A percentile compares a stretch with the other conserved stretches of the same genome.
phyloP scores from a whole-genome alignment of 106 monocot species.

The Hemerocallis citrina region DNA sequence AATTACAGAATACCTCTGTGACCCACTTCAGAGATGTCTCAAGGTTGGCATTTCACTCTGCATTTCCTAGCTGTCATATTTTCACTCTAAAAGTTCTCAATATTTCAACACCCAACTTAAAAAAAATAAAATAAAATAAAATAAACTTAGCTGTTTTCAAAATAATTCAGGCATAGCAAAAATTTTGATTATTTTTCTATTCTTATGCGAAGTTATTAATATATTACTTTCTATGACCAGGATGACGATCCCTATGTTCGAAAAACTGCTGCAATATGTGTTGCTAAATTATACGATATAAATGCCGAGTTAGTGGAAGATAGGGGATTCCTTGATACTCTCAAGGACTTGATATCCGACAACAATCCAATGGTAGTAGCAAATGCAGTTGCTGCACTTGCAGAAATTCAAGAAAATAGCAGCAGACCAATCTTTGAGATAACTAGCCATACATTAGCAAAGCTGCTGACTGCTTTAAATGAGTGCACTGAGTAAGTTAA shows the following conservation, averaged over 20 bases:
- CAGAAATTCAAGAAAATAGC: slow-evolving; percentile 93
- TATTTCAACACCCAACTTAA: background rate
- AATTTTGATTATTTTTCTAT: background rate
- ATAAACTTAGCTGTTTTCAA: background rate
- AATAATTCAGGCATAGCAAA: background rate
- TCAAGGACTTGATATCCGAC: slow-evolving; percentile 96
- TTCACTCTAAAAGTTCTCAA: background rate
- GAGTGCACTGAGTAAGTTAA: slow-evolving; percentile 93
- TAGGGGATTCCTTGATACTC: slow-evolving; percentile 86
- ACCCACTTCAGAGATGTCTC: slow-evolving; percentile 98
- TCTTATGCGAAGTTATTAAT: background rate
- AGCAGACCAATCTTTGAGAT: slow-evolving; percentile 89
- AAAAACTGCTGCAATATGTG: slow-evolving; percentile 95
- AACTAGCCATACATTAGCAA: slow-evolving; percentile 81
- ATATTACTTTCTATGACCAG: slow-evolving; percentile 33
- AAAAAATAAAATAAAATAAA: no score
- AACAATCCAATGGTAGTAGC: slow-evolving; percentile 99
- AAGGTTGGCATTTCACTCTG: slow-evolving; percentile 42
- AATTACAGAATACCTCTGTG: slow-evolving; percentile 97
- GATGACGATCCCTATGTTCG: slow-evolving; percentile 99
- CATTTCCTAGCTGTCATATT: background rate
- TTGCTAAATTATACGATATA: slow-evolving; percentile 96
- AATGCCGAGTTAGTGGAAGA: slow-evolving; percentile 98
- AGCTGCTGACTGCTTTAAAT: slow-evolving; percentile 94
- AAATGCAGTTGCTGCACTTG: slow-evolving; percentile 98